A percentile compares a stretch with the other conserved stretches of the same genome.
Conservation (phyloP, 208 protist genomes). For the Leishmania martiniquensis region DNA sequence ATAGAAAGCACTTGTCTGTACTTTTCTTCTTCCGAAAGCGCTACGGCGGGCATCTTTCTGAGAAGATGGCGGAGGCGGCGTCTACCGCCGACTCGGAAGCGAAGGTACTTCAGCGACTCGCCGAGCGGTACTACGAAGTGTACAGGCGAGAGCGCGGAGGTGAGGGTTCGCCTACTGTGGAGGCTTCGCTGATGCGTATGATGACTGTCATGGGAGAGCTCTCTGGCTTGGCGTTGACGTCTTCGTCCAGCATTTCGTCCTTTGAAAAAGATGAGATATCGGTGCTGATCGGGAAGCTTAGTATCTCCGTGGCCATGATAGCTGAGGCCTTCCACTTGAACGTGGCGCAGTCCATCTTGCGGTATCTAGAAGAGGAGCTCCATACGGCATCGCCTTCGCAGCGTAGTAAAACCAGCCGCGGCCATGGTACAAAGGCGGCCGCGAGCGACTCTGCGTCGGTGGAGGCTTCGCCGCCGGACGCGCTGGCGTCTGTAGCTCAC, state of each 20-base stretch:
- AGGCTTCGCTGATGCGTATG: conserved; percentile 71
- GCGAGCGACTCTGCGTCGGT: too few relatives aligned
- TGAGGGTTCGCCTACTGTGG: conserved; percentile 35
- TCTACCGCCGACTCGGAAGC: conserved; percentile 5
- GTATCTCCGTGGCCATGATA: conserved; percentile 60
- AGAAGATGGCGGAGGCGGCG: conserved; percentile 2
- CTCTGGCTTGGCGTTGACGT: conserved; percentile 51
- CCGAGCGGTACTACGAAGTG: conserved; percentile 48
- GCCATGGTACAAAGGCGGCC: not conserved
- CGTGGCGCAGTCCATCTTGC: conserved; percentile 51
- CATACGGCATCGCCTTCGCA: not conserved
- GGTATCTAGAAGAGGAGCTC: conserved; percentile 48
- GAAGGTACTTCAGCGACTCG: conserved; percentile 54
- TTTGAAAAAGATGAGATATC: conserved; percentile 77
- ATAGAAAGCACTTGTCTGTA: not conserved
- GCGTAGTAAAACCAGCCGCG: not conserved
- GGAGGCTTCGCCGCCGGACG: too few relatives aligned
- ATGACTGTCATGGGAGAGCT: conserved; percentile 79
- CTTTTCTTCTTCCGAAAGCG: not conserved
- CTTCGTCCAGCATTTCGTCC: conserved; percentile 51
- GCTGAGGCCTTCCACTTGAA: conserved; percentile 63
- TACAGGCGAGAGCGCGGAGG: conserved; percentile 41
- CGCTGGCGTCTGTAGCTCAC: not conserved
- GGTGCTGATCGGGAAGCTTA: conserved; percentile 55
- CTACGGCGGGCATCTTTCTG: not conserved